A percentile compares a stretch with the other conserved stretches of the same genome.
Evolutionary conservation across 2,329 filamentous ascomycete genomes (phyloP).

Genomic region (Aspergillus arachidicola): DNA sequence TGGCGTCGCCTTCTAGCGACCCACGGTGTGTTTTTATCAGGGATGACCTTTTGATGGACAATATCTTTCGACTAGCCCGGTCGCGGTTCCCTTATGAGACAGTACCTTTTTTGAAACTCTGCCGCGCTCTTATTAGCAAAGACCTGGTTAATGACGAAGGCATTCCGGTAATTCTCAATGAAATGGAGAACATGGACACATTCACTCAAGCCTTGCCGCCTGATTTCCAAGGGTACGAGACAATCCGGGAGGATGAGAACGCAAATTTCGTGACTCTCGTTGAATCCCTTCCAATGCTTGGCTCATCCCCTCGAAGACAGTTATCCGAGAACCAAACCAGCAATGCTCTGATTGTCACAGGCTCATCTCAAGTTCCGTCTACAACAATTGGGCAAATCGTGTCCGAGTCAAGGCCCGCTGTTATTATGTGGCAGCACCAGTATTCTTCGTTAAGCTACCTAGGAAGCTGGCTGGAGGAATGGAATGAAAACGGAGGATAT

Average conservation of each 20-base stretch:
- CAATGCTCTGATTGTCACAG: slow-evolving; percentile 39
- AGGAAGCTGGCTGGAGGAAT: slow-evolving; percentile 64
- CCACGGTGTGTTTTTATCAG: slow-evolving; percentile 58
- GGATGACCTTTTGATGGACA: slow-evolving; percentile 59
- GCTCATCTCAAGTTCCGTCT: slow-evolving; percentile 40
- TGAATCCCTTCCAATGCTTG: slow-evolving; percentile 56
- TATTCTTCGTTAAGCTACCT: slow-evolving; percentile 82
- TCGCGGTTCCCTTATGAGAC: slow-evolving; percentile 85
- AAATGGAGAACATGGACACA: slow-evolving; percentile 69
- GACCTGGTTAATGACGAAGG: slow-evolving; percentile 50
- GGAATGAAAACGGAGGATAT: slow-evolving; percentile 52
- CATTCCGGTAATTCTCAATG: slow-evolving; percentile 58
- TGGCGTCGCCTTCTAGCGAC: slow-evolving; percentile 29
- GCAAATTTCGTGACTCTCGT: slow-evolving; percentile 73
- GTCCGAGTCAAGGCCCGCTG: slow-evolving; percentile 74
- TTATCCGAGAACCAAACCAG: slow-evolving; percentile 26
- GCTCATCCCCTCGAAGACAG: slow-evolving; percentile 29
- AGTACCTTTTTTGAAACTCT: slow-evolving; percentile 73
- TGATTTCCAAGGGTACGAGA: slow-evolving; percentile 72
- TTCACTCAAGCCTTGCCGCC: slow-evolving; percentile 78
- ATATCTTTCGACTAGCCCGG: slow-evolving; percentile 68
- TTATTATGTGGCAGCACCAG: slow-evolving; percentile 71
- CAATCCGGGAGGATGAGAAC: slow-evolving; percentile 83
- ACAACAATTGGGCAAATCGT: slow-evolving; percentile 62
- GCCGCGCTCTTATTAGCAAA: slow-evolving; percentile 62